Base-by-base conservation (phyloP, 768 basidiomycete genomes). In the Mycena filopes region DNA sequence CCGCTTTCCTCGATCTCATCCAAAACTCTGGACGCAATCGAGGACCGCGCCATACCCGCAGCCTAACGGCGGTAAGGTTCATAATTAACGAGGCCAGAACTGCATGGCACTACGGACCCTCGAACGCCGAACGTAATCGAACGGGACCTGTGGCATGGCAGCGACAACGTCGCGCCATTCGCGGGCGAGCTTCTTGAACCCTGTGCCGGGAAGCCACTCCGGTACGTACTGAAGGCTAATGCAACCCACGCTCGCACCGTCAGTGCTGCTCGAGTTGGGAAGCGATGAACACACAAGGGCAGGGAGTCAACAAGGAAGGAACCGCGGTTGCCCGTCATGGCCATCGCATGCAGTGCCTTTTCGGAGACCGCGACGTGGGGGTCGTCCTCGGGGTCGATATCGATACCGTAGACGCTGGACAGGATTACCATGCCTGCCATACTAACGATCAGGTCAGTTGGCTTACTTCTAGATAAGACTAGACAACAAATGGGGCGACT, bases 191-290 rank as follows among this genome's bases (percentile, higher is more conserved):
- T 63, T 68, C 61, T 80, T 75, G 70, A 82, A 82, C 13, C 70
- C 75, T 0, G 75, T 74, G 2, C 78, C 76, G 41, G 81, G 80
- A 47, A 81, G 63, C 75, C 78, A 81, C 6, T 60, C 67, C 2
- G 80, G 81, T 3, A 81, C 51, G 42, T 80, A 67, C 58, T 76
- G 76, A 21, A 83, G 65, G 16, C 73, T 38, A 20, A 73, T 73
- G 16, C 75, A 21, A 42, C 61, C 15, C 2, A 64, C 63, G n/a
- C n/a, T n/a, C n/a, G n/a, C n/a, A n/a, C n/a, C n/a, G n/a, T n/a
- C n/a, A n/a, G n/a, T n/a, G n/a, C n/a, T n/a, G n/a, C n/a, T n/a
- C n/a, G n/a, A n/a, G n/a, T n/a, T n/a, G n/a, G n/a, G n/a, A n/a
- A n/a, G n/a, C n/a, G n/a, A n/a, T n/a, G n/a, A 21, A 42, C 61